These are phyloP conservation scores for Apophysomyces sp. DNA, from an alignment of 371 early-diverging fungal species.

Conservation along the genomic window DNA sequence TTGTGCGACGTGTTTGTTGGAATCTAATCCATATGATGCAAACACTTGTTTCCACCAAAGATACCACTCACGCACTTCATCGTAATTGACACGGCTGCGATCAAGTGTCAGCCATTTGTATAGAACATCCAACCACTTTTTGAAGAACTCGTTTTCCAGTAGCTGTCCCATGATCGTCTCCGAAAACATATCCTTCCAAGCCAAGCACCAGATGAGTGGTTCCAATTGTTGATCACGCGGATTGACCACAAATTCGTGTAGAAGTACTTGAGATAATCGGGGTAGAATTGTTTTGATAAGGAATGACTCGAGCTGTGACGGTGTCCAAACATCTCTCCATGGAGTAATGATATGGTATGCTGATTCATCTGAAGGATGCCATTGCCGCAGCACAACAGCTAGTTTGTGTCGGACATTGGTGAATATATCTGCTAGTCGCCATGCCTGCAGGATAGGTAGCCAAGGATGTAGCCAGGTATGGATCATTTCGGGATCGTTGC, in stretches of 20 bases:
- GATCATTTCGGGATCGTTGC: constrained; percentile 63
- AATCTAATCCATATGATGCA: constrained; percentile 38
- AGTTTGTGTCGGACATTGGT: constrained; percentile 68
- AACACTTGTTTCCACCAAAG: constrained; percentile 72
- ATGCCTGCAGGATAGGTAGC: constrained; percentile 69
- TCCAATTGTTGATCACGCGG: constrained; percentile 70
- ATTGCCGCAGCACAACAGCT: constrained; percentile 54
- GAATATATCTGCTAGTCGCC: constrained; percentile 55
- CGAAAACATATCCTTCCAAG: constrained; percentile 65
- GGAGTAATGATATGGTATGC: constrained; percentile 60
- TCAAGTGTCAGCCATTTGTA: constrained; percentile 65
- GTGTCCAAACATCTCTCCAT: constrained; percentile 72
- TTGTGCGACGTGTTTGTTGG: constrained; percentile 43
- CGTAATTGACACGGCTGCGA: constrained; percentile 49
- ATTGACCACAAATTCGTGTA: constrained; percentile 68
- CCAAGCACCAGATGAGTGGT: constrained; percentile 59
- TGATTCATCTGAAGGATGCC: constrained; percentile 69
- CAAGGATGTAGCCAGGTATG: constrained; percentile 88
- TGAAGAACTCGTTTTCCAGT: constrained; percentile 79
- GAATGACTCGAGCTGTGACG: constrained; percentile 58
- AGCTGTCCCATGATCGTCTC: constrained; percentile 55
- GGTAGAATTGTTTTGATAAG: constrained; percentile 67
- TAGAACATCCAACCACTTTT: constrained; percentile 68
- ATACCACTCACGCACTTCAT: constrained; percentile 72
- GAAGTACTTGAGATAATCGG: constrained; percentile 62